Conservation (phyloP, 805 yeast genomes). For the Nadsonia fulvescens region DNA sequence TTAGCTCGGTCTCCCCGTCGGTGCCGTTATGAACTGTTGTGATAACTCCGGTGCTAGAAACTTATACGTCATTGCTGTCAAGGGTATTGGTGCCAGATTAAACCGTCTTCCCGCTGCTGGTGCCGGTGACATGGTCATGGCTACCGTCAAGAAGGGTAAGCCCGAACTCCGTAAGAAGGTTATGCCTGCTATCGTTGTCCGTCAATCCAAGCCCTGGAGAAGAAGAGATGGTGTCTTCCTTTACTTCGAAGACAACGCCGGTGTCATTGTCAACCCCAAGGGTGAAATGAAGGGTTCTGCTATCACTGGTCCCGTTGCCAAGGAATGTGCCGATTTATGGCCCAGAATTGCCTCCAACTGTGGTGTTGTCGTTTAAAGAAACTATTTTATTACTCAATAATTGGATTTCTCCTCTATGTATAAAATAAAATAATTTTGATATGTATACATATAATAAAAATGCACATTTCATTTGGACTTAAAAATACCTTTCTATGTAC, state of each 20-base stretch:
- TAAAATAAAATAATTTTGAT: constrained; percentile 2
- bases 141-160: constrained; percentile 99
- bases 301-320: constrained; percentile 99
- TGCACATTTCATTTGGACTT: too few relatives aligned
- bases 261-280: constrained; percentile 99
- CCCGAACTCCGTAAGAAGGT: constrained; percentile 99
- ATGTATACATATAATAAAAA: too few relatives aligned
- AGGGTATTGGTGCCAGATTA: constrained; percentile 98
- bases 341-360: constrained; percentile 99
- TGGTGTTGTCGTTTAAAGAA: constrained; percentile 93
- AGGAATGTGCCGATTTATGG: constrained; percentile 99
- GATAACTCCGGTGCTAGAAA: constrained; percentile 99
- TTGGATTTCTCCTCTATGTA: too few relatives aligned
- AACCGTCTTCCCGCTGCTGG: constrained; percentile 99
- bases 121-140: constrained; percentile 71
- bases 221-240: constrained; percentile 99
- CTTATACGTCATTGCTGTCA: constrained; percentile 96
- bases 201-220: constrained; percentile 99
- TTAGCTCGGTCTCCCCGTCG: constrained; percentile 96
- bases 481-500: too few relatives aligned
- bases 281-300: constrained; percentile 99
- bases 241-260: constrained; percentile 99
- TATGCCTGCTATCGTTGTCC: constrained; percentile 98
- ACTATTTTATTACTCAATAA: too few relatives aligned
- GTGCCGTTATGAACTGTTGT: constrained; percentile 99